A percentile compares a stretch with the other conserved stretches of the same genome.
These are phyloP conservation scores for Herpetospermum pedunculosum DNA, from an alignment of 306 rosid species.

Conservation along the genomic window DNA sequence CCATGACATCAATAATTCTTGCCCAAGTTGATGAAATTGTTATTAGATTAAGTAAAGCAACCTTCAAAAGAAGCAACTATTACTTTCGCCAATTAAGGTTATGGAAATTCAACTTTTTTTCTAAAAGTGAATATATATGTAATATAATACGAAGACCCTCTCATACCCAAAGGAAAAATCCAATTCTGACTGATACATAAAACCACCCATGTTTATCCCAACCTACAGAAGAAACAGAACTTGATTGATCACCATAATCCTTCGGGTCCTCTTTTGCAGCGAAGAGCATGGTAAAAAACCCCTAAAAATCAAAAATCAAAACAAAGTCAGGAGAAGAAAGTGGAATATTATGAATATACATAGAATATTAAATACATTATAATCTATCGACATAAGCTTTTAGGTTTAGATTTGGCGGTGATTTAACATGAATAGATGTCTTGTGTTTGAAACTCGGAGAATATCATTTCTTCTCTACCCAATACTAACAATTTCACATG, in stretches of 20 bases:
- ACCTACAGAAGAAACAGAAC: slow-evolving; percentile 24
- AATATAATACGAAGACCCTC: neutral
- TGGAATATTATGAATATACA: slow-evolving; percentile 6
- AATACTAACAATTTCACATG: neutral
- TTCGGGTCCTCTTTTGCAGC: slow-evolving; percentile 27
- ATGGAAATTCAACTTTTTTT: neutral
- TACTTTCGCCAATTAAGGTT: neutral
- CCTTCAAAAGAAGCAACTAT: slow-evolving; percentile 24
- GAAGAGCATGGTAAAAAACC: slow-evolving; percentile 19
- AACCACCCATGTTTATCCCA: slow-evolving; percentile 83
- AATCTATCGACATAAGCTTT: neutral
- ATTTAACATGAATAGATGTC: neutral
- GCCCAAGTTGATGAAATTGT: slow-evolving; percentile 95
- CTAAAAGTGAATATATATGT: neutral
- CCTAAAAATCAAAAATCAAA: slow-evolving; percentile 27
- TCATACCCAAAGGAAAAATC: slow-evolving; percentile 89
- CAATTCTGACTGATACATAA: slow-evolving; percentile 70
- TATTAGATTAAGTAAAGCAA: slow-evolving; percentile 48
- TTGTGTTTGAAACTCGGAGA: neutral
- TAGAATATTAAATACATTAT: neutral
- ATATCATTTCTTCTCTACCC: neutral
- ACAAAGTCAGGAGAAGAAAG: slow-evolving; percentile 16
- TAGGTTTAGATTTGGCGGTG: neutral
- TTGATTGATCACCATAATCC: slow-evolving; percentile 28
- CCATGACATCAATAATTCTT: slow-evolving; percentile 87